Percentiles rank a stretch among this genome's conserved stretches.
phyloP scores from a whole-genome alignment of 192 early-diverging fungal genomes.

The Paraglomus occultum region DNA sequence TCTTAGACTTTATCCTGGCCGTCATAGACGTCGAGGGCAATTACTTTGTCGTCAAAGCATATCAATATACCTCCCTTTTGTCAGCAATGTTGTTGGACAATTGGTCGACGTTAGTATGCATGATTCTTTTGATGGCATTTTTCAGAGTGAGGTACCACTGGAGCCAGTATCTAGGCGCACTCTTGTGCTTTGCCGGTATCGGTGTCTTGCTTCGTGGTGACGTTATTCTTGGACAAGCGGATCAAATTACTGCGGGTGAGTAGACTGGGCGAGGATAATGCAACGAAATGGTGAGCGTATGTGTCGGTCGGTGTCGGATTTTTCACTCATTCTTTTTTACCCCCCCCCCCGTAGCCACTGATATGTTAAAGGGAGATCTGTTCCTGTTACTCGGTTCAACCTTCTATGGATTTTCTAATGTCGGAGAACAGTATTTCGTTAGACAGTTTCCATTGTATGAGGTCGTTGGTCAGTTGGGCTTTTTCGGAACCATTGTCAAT shows the following conservation, averaged over 20 bases:
- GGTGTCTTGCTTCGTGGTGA: constrained; percentile 61
- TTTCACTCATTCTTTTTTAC: no score
- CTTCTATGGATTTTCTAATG: constrained; percentile 72
- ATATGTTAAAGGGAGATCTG: constrained; percentile 68
- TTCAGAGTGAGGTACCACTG: constrained; percentile 61
- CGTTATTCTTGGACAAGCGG: no score
- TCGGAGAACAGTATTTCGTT: constrained; percentile 70
- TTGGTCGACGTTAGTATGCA: constrained; percentile 74
- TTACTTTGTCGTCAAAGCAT: constrained; percentile 79
- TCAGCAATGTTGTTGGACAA: constrained; percentile 78
- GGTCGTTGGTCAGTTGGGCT: constrained; percentile 68
- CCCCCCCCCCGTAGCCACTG: constrained; percentile 27
- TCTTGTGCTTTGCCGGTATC: constrained; percentile 67
- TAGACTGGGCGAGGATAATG: not conserved
- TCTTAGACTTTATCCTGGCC: constrained; percentile 54
- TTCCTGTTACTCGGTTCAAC: constrained; percentile 73
- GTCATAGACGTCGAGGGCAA: constrained; percentile 80
- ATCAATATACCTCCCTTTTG: constrained; percentile 69
- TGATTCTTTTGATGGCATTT: constrained; percentile 65
- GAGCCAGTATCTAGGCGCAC: constrained; percentile 67
- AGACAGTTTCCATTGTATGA: constrained; percentile 71
- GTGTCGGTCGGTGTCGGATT: no score
- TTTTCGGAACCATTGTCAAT: constrained; percentile 73
- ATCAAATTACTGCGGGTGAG: no score
- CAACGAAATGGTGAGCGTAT: not conserved